Percentiles rank a stretch among this genome's conserved stretches.
Evolutionary conservation across 805 yeast genomes (phyloP).

Genomic region (Candida suzukii): DNA sequence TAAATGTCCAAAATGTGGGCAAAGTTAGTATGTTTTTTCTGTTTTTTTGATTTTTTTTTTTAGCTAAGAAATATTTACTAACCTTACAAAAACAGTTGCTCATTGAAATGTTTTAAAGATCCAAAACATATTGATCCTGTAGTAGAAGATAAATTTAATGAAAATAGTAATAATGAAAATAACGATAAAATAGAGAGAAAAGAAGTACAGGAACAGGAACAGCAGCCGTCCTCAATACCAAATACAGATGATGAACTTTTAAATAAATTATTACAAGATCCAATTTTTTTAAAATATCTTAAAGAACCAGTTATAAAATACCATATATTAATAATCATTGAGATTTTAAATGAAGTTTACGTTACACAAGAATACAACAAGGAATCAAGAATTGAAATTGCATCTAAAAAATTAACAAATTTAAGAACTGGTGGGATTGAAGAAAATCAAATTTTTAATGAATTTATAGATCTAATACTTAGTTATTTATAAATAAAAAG

Average conservation of each 20-base stretch:
- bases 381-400: slow-evolving; percentile 53
- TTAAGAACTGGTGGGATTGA: slow-evolving; percentile 60
- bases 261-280: slow-evolving; percentile 30
- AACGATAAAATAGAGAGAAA: too few relatives aligned
- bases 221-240: neutral
- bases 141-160: too few relatives aligned
- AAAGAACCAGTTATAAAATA: slow-evolving; percentile 45
- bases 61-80: neutral
- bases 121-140: slow-evolving; percentile 21
- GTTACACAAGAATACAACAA: slow-evolving; percentile 40
- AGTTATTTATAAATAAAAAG: slow-evolving; percentile 10
- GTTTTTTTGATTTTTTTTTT: slow-evolving; percentile 5
- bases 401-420: slow-evolving; percentile 52
- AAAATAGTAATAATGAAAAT: too few relatives aligned
- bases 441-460: slow-evolving; percentile 63
- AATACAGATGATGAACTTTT: slow-evolving; percentile 18
- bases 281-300: slow-evolving; percentile 37
- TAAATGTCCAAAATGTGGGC: slow-evolving; percentile 41
- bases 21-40: slow-evolving; percentile 26
- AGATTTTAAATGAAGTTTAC: slow-evolving; percentile 39
- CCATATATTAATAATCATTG: slow-evolving; percentile 44
- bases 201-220: neutral
- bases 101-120: slow-evolving; percentile 53
- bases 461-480: slow-evolving; percentile 45
- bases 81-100: slow-evolving; percentile 33